Evolutionary conservation across 1,284 basidiomycete genomes (phyloP).

Genomic region (Ceratobasidium sp.): DNA sequence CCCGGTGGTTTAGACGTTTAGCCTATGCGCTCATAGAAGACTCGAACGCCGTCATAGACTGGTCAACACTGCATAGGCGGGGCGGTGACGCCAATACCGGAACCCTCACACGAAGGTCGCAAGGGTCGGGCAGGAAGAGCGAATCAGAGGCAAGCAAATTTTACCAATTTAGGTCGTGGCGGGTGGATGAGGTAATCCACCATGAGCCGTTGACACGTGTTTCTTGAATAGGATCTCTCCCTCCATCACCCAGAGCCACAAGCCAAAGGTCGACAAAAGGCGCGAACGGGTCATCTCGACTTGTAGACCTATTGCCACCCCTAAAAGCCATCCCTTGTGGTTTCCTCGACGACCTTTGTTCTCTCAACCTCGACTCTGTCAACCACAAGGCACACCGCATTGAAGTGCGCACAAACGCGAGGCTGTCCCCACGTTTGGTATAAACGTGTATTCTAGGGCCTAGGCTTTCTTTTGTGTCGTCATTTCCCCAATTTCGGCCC

Average conservation of each 20-base stretch:
- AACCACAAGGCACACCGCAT: background rate
- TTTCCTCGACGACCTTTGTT: background rate
- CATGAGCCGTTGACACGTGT: constrained; percentile 23
- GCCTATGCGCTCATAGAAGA: too few relatives aligned
- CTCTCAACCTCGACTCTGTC: background rate
- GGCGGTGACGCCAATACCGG: too few relatives aligned
- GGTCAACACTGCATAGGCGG: too few relatives aligned
- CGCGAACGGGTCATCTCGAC: background rate
- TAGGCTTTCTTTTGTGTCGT: background rate
- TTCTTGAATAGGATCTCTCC: constrained; percentile 25
- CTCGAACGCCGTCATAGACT: too few relatives aligned
- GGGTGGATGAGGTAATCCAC: constrained; percentile 5
- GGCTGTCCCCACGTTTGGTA: too few relatives aligned
- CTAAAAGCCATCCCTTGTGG: background rate
- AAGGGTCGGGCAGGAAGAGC: too few relatives aligned
- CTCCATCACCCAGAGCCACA: constrained; percentile 18
- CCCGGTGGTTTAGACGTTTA: too few relatives aligned
- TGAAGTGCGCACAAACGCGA: too few relatives aligned
- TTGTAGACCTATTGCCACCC: background rate
- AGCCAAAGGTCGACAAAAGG: constrained; percentile 31
- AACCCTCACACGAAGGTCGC: background rate
- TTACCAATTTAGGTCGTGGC: background rate
- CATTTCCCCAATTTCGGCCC: background rate
- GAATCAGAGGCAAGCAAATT: too few relatives aligned
- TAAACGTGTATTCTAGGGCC: background rate